phyloP scores from a whole-genome alignment of 139 green algal species.

The Ulvella scutata region DNA sequence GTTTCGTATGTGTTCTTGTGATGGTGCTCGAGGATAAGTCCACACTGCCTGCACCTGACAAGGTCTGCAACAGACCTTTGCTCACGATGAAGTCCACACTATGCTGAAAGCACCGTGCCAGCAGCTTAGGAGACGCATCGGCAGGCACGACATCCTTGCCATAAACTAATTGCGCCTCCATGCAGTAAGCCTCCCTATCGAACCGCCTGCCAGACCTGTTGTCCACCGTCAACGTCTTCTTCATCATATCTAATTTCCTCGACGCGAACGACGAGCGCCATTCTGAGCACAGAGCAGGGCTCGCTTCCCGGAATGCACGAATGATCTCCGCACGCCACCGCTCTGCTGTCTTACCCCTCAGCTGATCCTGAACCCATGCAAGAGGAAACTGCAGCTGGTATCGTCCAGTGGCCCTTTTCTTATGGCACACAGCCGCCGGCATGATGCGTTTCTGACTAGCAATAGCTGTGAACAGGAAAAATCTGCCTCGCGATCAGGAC shows the following conservation, averaged over 20 bases:
- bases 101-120: not conserved
- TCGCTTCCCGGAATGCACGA: not conserved
- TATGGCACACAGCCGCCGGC: not conserved
- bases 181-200: not conserved
- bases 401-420: not conserved
- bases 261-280: not conserved
- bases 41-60: too few relatives aligned
- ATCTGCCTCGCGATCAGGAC: too few relatives aligned
- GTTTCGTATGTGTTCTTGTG: too few relatives aligned
- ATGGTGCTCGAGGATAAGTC: too few relatives aligned
- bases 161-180: not conserved
- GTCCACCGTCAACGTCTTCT: not conserved
- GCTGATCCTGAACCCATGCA: not conserved
- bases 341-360: not conserved
- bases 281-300: not conserved
- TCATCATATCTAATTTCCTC: not conserved
- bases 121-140: not conserved
- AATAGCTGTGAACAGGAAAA: too few relatives aligned
- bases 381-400: not conserved
- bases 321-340: not conserved
- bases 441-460: too few relatives aligned
- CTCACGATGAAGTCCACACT: not conserved
- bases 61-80: not conserved
- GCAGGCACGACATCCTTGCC: not conserved
- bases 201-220: not conserved